Conservation (phyloP, 371 early-diverging fungal genomes). For the Rhizopus sp. region DNA sequence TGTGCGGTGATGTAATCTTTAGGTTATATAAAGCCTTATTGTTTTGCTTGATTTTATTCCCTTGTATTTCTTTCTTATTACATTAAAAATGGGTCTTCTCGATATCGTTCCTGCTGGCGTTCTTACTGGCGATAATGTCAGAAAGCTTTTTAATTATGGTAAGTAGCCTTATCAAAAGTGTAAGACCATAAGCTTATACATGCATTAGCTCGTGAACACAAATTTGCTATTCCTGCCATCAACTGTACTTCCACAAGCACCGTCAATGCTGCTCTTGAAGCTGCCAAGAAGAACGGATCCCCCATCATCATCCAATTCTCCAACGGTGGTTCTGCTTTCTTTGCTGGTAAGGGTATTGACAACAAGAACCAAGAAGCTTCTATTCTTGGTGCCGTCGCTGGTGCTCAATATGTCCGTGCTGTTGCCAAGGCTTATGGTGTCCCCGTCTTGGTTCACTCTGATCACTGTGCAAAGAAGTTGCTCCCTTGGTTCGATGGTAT, state of each 20-base stretch:
- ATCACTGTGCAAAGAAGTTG: constrained; percentile 94
- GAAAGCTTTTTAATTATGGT: constrained; percentile 81
- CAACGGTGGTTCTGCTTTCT: constrained; percentile 86
- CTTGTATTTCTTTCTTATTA: constrained; percentile 10
- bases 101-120: constrained; percentile 89
- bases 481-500: constrained; percentile 94
- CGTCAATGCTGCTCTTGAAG: constrained; percentile 88
- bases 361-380: constrained; percentile 88
- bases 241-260: constrained; percentile 93
- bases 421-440: constrained; percentile 90
- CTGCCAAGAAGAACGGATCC: constrained; percentile 85
- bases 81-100: constrained; percentile 64
- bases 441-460: constrained; percentile 88
- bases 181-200: not conserved
- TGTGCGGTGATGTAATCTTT: constrained; percentile 9
- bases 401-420: constrained; percentile 77
- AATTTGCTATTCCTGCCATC: constrained; percentile 92
- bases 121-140: constrained; percentile 85
- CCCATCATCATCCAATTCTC: constrained; percentile 94
- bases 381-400: constrained; percentile 86
- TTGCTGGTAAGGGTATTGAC: constrained; percentile 87
- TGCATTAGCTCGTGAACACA: constrained; percentile 67
- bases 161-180: constrained; percentile 4
- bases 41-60: constrained; percentile 9
- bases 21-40: constrained; percentile 14